Evolutionary conservation across 2,329 filamentous ascomycete species (phyloP).

Genomic region (Aspergillus sp.): DNA sequence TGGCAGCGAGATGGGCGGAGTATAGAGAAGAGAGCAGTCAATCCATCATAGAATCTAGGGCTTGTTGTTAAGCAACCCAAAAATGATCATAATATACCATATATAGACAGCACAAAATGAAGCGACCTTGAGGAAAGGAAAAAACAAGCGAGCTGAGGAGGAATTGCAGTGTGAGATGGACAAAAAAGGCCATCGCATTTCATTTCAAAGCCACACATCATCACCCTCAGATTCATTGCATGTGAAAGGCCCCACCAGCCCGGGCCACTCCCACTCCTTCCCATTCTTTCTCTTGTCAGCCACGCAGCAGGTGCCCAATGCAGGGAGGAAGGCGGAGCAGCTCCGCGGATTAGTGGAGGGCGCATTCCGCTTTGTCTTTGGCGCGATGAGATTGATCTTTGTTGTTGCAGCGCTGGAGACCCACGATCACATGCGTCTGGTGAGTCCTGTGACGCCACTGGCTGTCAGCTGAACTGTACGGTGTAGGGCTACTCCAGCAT

Average conservation of each 20-base stretch:
- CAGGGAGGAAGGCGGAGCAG: background rate
- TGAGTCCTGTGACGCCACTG: background rate
- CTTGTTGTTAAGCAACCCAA: background rate
- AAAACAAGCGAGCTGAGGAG: background rate
- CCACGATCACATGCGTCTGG: background rate
- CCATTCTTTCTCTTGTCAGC: background rate
- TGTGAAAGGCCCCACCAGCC: slow-evolving; percentile 23
- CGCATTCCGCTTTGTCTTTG: background rate
- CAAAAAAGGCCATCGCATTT: background rate
- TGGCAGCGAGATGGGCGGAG: background rate
- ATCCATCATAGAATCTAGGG: background rate
- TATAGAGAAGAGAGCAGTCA: background rate
- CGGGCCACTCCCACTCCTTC: background rate
- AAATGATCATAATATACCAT: background rate
- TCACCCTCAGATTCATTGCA: slow-evolving; percentile 16
- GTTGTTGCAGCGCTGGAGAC: background rate
- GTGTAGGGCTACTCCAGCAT: background rate
- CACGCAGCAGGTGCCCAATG: background rate
- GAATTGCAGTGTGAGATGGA: background rate
- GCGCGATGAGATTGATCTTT: background rate
- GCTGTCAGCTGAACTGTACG: background rate
- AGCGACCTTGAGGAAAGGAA: background rate
- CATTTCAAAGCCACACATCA: slow-evolving; percentile 13
- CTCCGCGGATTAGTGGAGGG: background rate
- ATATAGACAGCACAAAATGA: background rate